Conservation (phyloP, 164 flowering plant species). For the Annona cherimola region DNA sequence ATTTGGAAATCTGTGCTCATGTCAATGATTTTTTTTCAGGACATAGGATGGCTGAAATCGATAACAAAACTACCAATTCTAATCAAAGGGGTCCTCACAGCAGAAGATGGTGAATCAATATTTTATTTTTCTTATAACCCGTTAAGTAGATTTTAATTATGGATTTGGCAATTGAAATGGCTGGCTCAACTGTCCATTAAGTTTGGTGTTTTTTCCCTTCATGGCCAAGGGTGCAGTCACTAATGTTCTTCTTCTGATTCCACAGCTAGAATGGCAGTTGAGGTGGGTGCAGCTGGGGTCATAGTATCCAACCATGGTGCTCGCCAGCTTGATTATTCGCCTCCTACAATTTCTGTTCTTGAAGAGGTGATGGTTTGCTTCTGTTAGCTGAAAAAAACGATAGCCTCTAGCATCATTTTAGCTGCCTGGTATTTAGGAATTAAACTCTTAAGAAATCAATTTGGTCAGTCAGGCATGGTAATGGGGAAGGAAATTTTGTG, state of each 20-base stretch:
- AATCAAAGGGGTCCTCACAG: slow-evolving; percentile 71
- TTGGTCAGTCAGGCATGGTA: no score
- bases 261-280: slow-evolving; percentile 58
- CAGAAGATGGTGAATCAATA: slow-evolving; percentile 61
- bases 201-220: no score
- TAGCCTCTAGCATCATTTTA: not conserved
- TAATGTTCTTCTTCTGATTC: slow-evolving; percentile 19
- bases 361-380: slow-evolving; percentile 51
- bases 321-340: slow-evolving; percentile 70
- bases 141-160: not conserved
- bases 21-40: slow-evolving; percentile 45
- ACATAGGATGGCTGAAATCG: slow-evolving; percentile 68
- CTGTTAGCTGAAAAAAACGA: not conserved
- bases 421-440: no score
- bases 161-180: slow-evolving; percentile 23
- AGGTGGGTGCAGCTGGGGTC: slow-evolving; percentile 67
- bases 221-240: no score
- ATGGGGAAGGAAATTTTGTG: no score
- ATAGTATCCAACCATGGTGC: slow-evolving; percentile 86
- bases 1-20: not conserved
- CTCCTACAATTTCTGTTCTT: slow-evolving; percentile 65
- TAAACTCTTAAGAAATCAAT: no score
- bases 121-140: not conserved
- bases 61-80: slow-evolving; percentile 77
- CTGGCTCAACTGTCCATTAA: slow-evolving; percentile 24